Evolutionary conservation across 192 early-diverging fungal species (phyloP).

Genomic region (Entophlyctis luteolus): DNA sequence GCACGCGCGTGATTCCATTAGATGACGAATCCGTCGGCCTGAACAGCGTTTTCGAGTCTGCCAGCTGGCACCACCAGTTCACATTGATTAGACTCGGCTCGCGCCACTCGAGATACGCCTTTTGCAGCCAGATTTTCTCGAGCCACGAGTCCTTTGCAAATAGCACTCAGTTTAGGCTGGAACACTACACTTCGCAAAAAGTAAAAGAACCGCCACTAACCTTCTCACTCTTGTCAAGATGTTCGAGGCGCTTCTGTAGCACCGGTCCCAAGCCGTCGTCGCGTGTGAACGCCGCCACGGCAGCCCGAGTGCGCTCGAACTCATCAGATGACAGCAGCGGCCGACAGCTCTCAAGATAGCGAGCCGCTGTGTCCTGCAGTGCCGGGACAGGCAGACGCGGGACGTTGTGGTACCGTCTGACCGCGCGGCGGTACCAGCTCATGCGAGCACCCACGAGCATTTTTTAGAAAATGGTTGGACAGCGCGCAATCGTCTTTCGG

Average conservation of each 20-base stretch:
- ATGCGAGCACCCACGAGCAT: too few species aligned
- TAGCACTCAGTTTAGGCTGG: not conserved
- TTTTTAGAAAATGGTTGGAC: too few species aligned
- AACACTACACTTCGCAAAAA: not conserved
- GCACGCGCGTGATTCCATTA: conserved; percentile 34
- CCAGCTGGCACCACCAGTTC: conserved; percentile 54
- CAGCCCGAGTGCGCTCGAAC: conserved; percentile 53
- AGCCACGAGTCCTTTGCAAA: conserved; percentile 73
- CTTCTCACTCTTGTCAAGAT: conserved; percentile 62
- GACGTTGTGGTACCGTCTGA: too few species aligned
- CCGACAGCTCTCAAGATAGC: conserved; percentile 74
- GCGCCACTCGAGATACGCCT: conserved; percentile 53
- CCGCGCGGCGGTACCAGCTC: too few species aligned
- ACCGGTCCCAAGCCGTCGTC: conserved; percentile 65
- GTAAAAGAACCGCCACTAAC: conserved; percentile 10
- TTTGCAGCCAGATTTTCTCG: conserved; percentile 66
- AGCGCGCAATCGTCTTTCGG: too few species aligned
- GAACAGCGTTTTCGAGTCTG: conserved; percentile 21
- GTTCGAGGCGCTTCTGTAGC: conserved; percentile 70
- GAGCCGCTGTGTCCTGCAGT: conserved; percentile 67
- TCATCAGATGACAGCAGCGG: conserved; percentile 66
- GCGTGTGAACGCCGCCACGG: conserved; percentile 67
- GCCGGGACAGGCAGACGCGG: conserved; percentile 84
- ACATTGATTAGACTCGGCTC: conserved; percentile 54
- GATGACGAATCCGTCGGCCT: conserved; percentile 22